Base-by-base conservation (phyloP, 2,329 filamentous ascomycete species). In the Coniochaeta pulveracea region DNA sequence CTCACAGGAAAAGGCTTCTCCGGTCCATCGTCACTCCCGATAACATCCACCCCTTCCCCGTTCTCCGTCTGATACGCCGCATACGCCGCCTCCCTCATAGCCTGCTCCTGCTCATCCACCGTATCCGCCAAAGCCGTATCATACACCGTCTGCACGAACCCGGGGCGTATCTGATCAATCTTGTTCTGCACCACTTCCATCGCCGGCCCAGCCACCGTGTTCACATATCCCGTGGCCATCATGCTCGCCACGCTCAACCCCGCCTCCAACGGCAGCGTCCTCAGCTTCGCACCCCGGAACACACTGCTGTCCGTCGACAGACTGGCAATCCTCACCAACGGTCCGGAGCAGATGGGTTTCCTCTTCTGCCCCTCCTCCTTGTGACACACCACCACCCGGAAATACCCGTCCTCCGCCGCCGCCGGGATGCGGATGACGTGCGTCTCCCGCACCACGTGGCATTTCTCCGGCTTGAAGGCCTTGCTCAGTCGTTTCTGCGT, bases 261-360 rank as follows among this genome's bases (percentile, higher is more conserved):
- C 6, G 80, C 48, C 46, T 84, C 79, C 11, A 84, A 47, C 1
- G 79, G 79, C 50, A 83, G 58, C 1, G 73, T 80, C 3, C 57
- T 60, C 5, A 83, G 47, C 40, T 76, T 78, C 1, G 79, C 76
- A 1, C 79, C 79, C 6, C 75, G 68, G 2, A 82, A 48, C 0
- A 76, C 66, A 44, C 72, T 74, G 0, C 68, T 60, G 38, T 75
- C 74, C 1, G 65, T 61, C 0, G 76, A 78, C 0, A 73, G 72
- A 39, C 77, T 82, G 3, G 79, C 67, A n/a, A 84, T 59, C 11
- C 79, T 66, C 42, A 84, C 83, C 0, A 80, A 67, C 0, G 79
- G 78, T 40, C 76, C 80, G 0, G 68, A 64, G 38, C 77, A 81
- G 0, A 83, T 61, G 0, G 69, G 60, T 43, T 71, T 76, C 42